A percentile compares a stretch with the other conserved stretches of the same genome.
Conservation (phyloP, 1,139 yeast species). For the Hyphopichia burtonii region DNA sequence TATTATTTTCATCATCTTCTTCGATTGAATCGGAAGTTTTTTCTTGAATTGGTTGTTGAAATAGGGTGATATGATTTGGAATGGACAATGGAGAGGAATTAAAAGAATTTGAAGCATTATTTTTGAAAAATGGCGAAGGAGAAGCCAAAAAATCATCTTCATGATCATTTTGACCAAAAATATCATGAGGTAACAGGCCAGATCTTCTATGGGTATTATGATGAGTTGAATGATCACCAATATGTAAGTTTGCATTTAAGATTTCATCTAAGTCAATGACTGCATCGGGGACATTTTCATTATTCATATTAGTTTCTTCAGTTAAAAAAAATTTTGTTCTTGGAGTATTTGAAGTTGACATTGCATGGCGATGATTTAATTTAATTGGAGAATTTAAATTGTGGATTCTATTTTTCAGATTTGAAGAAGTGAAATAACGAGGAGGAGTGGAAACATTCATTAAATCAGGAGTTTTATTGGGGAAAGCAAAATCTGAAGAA, state of each 20-base stretch:
- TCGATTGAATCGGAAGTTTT: constrained; percentile 22
- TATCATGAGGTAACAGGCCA: constrained; percentile 47
- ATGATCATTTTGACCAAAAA: constrained; percentile 25
- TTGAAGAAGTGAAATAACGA: constrained; percentile 10
- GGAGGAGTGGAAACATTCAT: constrained; percentile 16
- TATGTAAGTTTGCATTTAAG: constrained; percentile 39
- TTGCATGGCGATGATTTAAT: constrained; percentile 18
- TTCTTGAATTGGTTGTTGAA: constrained; percentile 36
- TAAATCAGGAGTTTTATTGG: constrained; percentile 19
- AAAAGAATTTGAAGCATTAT: constrained; percentile 12
- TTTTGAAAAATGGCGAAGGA: constrained; percentile 25
- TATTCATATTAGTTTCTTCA: constrained; percentile 30
- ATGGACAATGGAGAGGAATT: constrained; percentile 25
- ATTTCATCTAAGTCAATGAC: constrained; percentile 64
- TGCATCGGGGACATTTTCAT: constrained; percentile 56
- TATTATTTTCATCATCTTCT: constrained; percentile 21
- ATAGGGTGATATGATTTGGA: constrained; percentile 19
- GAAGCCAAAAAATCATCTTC: constrained; percentile 36
- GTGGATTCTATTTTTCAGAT: not conserved
- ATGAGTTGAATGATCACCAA: constrained; percentile 17
- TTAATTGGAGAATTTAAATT: constrained; percentile 38
- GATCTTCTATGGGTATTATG: constrained; percentile 36
- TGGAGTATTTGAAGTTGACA: constrained; percentile 16
- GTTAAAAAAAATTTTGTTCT: constrained; percentile 31
- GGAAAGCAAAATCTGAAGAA: constrained; percentile 26